A percentile compares a stretch with the other conserved stretches of the same genome.
phyloP scores from a whole-genome alignment of 1,284 basidiomycete genomes.

The Apiotrichum brassicae region DNA sequence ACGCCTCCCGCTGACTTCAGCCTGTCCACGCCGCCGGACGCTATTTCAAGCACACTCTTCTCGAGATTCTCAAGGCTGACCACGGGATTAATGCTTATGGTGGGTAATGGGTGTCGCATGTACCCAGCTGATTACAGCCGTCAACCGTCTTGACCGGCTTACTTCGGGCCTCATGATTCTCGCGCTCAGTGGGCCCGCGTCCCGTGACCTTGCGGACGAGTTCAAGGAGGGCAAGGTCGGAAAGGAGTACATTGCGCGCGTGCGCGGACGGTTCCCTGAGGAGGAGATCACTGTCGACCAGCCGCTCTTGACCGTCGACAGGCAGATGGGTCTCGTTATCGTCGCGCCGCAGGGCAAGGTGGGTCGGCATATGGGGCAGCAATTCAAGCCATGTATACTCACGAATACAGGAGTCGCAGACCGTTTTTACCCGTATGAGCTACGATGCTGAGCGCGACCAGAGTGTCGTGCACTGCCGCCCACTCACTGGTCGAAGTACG shows the following conservation, averaged over 20 bases:
- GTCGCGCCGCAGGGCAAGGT: slow-evolving; percentile 92
- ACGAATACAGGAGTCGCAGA: slow-evolving; percentile 67
- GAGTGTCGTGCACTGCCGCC: slow-evolving; percentile 81
- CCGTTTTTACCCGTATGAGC: slow-evolving; percentile 76
- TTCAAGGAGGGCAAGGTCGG: slow-evolving; percentile 72
- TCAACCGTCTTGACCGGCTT: slow-evolving; percentile 88
- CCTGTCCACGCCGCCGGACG: slow-evolving; percentile 84
- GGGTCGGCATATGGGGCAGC: slow-evolving; percentile 18
- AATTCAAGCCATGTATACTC: not conserved
- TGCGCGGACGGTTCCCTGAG: slow-evolving; percentile 74
- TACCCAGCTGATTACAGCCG: slow-evolving; percentile 54
- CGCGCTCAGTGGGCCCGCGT: slow-evolving; percentile 66
- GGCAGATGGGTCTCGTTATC: slow-evolving; percentile 92
- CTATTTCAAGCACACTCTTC: slow-evolving; percentile 78
- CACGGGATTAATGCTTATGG: slow-evolving; percentile 69
- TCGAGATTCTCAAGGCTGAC: slow-evolving; percentile 79
- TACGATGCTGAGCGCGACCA: slow-evolving; percentile 79
- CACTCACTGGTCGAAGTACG: slow-evolving; percentile 81
- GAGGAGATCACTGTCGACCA: slow-evolving; percentile 75
- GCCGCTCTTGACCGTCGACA: slow-evolving; percentile 83
- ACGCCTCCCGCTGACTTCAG: slow-evolving; percentile 45
- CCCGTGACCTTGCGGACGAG: slow-evolving; percentile 67
- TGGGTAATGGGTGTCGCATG: not conserved
- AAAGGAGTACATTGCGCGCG: slow-evolving; percentile 88
- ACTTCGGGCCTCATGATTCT: slow-evolving; percentile 97